phyloP scores from a whole-genome alignment of 106 monocot species.

The Alisma plantagoaquatica region DNA sequence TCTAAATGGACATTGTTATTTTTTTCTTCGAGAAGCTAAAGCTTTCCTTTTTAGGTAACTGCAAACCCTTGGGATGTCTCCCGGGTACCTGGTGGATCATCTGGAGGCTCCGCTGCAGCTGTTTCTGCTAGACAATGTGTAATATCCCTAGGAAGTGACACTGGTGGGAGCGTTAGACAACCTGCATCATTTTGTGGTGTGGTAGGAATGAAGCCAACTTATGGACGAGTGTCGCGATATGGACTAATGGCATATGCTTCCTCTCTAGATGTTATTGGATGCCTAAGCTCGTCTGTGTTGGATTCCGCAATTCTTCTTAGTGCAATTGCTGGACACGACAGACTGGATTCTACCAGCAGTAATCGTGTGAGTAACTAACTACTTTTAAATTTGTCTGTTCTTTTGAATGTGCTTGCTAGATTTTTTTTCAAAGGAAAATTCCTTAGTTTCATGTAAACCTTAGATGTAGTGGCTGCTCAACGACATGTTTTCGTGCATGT shows the following conservation, averaged over 20 bases:
- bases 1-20: too few species aligned
- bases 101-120: slow-evolving; percentile 91
- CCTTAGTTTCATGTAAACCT: too few species aligned
- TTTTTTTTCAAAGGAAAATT: too few species aligned
- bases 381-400: too few species aligned
- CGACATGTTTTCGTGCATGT: too few species aligned
- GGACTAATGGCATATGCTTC: slow-evolving; percentile 99
- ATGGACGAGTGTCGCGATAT: slow-evolving; percentile 84
- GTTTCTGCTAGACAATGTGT: slow-evolving; percentile 90
- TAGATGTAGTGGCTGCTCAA: too few species aligned
- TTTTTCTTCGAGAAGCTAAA: too few species aligned
- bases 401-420: too few species aligned
- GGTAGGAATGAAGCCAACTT: slow-evolving; percentile 91
- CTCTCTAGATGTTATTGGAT: slow-evolving; percentile 86
- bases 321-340: slow-evolving; percentile 84
- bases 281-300: slow-evolving; percentile 66
- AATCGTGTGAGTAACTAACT: slow-evolving; percentile 39
- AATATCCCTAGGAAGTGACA: slow-evolving; percentile 85
- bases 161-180: slow-evolving; percentile 96
- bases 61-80: slow-evolving; percentile 90
- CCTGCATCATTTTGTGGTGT: slow-evolving; percentile 98
- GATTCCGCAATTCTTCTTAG: slow-evolving; percentile 68
- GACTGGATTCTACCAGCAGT: slow-evolving; percentile 80
- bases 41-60: slow-evolving; percentile 49
- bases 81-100: slow-evolving; percentile 98